Conservation (phyloP, 163 green algal species). For the Scenedesmus sp. region DNA sequence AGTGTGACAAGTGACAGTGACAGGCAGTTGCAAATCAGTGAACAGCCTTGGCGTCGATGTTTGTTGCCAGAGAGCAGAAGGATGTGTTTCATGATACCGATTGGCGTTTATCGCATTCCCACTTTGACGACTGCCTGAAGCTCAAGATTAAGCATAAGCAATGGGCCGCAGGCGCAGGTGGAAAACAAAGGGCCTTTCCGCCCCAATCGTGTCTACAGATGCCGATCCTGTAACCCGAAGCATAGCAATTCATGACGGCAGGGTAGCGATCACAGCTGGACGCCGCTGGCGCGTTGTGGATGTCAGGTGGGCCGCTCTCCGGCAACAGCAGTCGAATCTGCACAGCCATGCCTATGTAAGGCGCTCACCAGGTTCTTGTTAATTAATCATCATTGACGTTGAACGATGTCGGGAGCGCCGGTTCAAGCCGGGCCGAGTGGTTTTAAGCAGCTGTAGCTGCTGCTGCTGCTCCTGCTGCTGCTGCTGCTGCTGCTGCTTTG, state of each 20-base stretch:
- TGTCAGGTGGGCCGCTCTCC: constrained; percentile 11
- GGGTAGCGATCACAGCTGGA: constrained; percentile 26
- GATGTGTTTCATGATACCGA: not conserved
- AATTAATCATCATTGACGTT: no score
- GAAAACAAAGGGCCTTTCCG: not conserved
- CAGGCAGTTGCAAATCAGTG: not conserved
- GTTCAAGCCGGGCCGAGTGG: not conserved
- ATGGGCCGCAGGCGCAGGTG: constrained; percentile 7
- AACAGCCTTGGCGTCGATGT: not conserved
- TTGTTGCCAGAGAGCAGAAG: no score
- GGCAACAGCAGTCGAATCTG: not conserved
- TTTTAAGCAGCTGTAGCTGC: not conserved
- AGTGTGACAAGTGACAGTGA: constrained; percentile 2
- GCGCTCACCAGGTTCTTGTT: no score
- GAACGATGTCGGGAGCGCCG: not conserved
- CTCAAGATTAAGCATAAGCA: no score
- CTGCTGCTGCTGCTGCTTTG: not conserved
- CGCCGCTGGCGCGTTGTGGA: constrained; percentile 44
- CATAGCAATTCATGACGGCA: constrained; percentile 20
- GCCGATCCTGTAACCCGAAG: constrained; percentile 30
- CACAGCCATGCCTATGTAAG: not conserved
- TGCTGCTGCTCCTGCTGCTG: not conserved
- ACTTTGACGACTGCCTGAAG: not conserved
- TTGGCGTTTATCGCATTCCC: not conserved
- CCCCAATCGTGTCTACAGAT: not conserved